Base-by-base conservation (phyloP, 1,284 basidiomycete species). In the Vanrija pseudolonga region DNA sequence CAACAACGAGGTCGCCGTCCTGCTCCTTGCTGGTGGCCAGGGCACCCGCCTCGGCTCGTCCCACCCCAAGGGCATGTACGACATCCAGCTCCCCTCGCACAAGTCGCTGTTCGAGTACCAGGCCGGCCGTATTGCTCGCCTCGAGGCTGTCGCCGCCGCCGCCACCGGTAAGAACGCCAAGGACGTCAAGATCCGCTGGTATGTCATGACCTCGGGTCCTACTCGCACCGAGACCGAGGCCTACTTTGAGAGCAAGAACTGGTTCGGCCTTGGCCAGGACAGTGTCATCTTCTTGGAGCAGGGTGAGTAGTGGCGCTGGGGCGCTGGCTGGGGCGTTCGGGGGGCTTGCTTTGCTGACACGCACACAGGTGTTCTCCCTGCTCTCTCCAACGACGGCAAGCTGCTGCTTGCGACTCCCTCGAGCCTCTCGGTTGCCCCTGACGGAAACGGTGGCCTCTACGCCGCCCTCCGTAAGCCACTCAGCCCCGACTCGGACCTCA, bases 141-240 rank as follows among this genome's bases (percentile, higher is more conserved):
- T 99, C 49, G 88, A 95, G 76, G 76, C 77, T 26, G 75, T 98
- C 45, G 94, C 93, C 0, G 69, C 65, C 43, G 84, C 84, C 66
- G 65, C 78, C 54, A 78, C 81, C 48, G 77, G 72, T 47, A 79
- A 80, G 51, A 84, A 83, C 65, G 73, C 81, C 22, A 72, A 78
- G 15, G 83, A 82, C 46, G 81, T 83, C 3, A 76, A 83, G 54
- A 84, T 98, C 58, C 88, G 85, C 49, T 98, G 96, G 96, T 98
- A 97, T 80, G 85, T 99, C 69, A 99, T 99, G 96, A 98, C 95
- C 55, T 93, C 90, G 68, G 94, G 94, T 17, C 95, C 96, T 23
- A 99, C 96, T 24, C 84, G 93, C 59, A 79, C 79, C 54, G 87
- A 88, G 50, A 98, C 96, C 23, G 88, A 92, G 73, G 79, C 80